Evolutionary conservation across 371 early-diverging fungal species (phyloP).

Genomic region (Zychaea mexicana): DNA sequence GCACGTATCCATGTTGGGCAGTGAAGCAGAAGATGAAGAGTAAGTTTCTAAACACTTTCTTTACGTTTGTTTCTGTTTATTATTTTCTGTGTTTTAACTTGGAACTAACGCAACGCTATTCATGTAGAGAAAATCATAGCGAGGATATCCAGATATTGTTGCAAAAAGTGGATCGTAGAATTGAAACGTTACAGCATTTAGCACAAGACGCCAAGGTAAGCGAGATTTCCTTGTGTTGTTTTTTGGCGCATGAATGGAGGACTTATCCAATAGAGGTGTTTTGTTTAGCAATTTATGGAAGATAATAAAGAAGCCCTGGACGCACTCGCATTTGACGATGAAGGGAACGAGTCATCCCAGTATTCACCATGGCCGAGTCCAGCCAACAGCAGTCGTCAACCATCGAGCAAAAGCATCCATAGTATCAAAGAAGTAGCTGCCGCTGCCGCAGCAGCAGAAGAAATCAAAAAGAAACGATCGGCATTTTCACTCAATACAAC

Average conservation of each 20-base stretch:
- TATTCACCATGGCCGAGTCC: neutral
- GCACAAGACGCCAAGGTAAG: constrained; percentile 21
- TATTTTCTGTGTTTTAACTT: no score
- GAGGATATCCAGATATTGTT: constrained; percentile 10
- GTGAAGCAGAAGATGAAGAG: constrained; percentile 17
- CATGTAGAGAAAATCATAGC: neutral
- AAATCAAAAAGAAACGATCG: neutral
- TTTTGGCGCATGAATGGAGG: neutral
- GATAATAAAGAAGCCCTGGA: constrained; percentile 15
- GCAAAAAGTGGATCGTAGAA: constrained; percentile 7
- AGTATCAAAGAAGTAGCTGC: constrained; percentile 5
- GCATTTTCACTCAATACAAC: constrained; percentile 1
- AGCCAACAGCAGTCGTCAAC: constrained; percentile 1
- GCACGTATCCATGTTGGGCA: constrained; percentile 35
- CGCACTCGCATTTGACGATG: constrained; percentile 18
- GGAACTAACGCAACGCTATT: no score
- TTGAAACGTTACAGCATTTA: constrained; percentile 11
- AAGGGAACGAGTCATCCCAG: neutral
- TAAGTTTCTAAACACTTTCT: constrained; percentile 1
- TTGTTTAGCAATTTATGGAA: constrained; percentile 18
- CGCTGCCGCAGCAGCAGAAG: neutral
- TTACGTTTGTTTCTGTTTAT: no score
- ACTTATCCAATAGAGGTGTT: neutral
- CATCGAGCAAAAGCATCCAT: constrained; percentile 1
- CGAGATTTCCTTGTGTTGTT: neutral